Conservation (phyloP, 2,329 filamentous ascomycete genomes). For the Ascochyta viciae-villosae region DNA sequence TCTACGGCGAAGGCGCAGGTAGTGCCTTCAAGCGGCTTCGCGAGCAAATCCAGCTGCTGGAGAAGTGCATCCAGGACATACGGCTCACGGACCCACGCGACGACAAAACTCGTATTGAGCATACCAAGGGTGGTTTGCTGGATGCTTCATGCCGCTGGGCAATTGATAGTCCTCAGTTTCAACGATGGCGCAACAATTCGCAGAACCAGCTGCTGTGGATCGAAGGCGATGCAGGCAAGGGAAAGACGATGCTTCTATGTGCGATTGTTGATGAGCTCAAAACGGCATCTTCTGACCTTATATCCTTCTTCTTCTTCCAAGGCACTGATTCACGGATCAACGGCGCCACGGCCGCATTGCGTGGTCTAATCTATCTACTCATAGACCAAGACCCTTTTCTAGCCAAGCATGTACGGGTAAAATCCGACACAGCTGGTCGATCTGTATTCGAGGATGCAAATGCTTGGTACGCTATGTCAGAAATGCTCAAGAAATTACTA, state of each 20-base stretch:
- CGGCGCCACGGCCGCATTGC: conserved; percentile 51
- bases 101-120: no score
- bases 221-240: conserved; percentile 22
- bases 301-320: conserved; percentile 49
- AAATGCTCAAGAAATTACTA: conserved; percentile 53
- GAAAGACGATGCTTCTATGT: conserved; percentile 51
- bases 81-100: no score
- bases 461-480: conserved; percentile 15
- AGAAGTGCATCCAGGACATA: no score
- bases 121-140: no score
- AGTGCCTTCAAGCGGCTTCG: no score
- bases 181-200: conserved; percentile 30
- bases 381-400: conserved; percentile 29
- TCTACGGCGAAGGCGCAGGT: no score
- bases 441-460: conserved; percentile 17
- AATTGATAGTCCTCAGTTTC: conserved; percentile 21
- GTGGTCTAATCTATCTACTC: conserved; percentile 55
- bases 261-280: conserved; percentile 40
- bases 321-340: conserved; percentile 46
- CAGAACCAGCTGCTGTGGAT: conserved; percentile 48
- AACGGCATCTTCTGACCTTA: conserved; percentile 16
- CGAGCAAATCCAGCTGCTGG: no score
- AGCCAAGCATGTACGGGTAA: conserved; percentile 11
- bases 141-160: no score
- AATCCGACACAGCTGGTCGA: conserved; percentile 5